Evolutionary conservation across 495 filamentous ascomycete species (phyloP).

Genomic region (Xylaria venustula): DNA sequence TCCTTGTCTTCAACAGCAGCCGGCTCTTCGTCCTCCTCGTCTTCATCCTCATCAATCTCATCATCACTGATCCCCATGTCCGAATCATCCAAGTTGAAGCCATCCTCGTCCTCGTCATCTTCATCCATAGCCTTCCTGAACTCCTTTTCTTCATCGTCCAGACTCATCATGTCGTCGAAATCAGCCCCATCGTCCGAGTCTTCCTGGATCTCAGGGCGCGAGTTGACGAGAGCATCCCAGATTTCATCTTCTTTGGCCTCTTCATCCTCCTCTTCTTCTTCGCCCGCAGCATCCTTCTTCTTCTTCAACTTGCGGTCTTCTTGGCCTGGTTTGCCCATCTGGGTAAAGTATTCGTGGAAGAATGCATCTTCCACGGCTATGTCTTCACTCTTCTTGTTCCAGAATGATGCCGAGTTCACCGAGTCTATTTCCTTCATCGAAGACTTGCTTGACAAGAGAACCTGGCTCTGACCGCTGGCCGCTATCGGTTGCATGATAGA

Average conservation of each 20-base stretch:
- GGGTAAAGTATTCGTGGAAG: constrained; percentile 95
- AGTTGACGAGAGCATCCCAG: constrained; percentile 88
- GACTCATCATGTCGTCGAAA: constrained; percentile 41
- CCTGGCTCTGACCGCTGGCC: constrained; percentile 56
- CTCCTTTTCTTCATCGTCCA: constrained; percentile 47
- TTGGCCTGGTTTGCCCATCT: constrained; percentile 63
- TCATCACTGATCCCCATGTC: constrained; percentile 45
- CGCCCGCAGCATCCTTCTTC: constrained; percentile 41
- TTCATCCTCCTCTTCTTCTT: constrained; percentile 47
- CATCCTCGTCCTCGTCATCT: constrained; percentile 47
- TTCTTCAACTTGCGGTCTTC: constrained; percentile 56
- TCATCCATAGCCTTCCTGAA: constrained; percentile 54
- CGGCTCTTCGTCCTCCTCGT: constrained; percentile 24
- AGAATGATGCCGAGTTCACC: constrained; percentile 88
- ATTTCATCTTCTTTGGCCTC: constrained; percentile 73
- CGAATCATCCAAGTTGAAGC: constrained; percentile 37
- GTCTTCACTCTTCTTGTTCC: constrained; percentile 82
- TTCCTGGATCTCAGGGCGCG: constrained; percentile 73
- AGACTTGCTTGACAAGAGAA: constrained; percentile 61
- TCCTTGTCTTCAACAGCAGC: constrained; percentile 25
- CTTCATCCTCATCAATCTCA: constrained; percentile 45
- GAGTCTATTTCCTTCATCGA: constrained; percentile 48
- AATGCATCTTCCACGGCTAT: constrained; percentile 90
- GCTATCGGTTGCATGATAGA: constrained; percentile 96
- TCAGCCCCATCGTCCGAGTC: constrained; percentile 55